A percentile compares a stretch with the other conserved stretches of the same genome.
phyloP scores from a whole-genome alignment of 306 rosid genomes.

The Gynostemma pentaphyllum region DNA sequence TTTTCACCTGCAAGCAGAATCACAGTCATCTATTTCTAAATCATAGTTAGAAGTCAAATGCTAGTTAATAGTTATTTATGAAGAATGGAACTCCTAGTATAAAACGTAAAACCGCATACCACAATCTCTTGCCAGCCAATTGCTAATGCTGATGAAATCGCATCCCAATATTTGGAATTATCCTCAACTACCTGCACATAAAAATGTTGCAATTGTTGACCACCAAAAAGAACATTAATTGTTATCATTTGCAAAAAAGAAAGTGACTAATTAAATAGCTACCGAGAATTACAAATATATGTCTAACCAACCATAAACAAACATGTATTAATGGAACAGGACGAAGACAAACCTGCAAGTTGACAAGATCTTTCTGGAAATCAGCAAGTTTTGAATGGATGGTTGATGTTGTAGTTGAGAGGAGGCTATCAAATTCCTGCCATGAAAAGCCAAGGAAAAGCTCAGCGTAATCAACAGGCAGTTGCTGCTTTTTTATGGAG shows the following conservation, averaged over 20 bases:
- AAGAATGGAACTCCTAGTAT: constrained; percentile 10
- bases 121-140: constrained; percentile 94
- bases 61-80: constrained; percentile 1
- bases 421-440: constrained; percentile 76
- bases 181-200: constrained; percentile 67
- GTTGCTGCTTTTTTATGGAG: too few relatives aligned
- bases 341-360: constrained; percentile 50
- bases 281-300: not conserved
- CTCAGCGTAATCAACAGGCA: too few relatives aligned
- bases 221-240: constrained; percentile 16
- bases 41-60: constrained; percentile 15
- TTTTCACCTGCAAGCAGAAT: constrained; percentile 58
- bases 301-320: not conserved
- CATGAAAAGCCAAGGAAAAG: constrained; percentile 20
- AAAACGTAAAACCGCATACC: constrained; percentile 36
- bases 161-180: constrained; percentile 75
- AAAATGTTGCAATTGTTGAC: constrained; percentile 11
- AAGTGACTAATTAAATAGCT: not conserved
- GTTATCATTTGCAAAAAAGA: not conserved
- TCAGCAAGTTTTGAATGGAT: constrained; percentile 56
- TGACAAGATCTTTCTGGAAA: constrained; percentile 55
- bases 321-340: not conserved
- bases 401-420: constrained; percentile 53
- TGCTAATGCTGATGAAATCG: constrained; percentile 62
- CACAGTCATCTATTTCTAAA: constrained; percentile 7